Evolutionary conservation across 208 protist species (phyloP).

Genomic region (Trypanosoma mega): DNA sequence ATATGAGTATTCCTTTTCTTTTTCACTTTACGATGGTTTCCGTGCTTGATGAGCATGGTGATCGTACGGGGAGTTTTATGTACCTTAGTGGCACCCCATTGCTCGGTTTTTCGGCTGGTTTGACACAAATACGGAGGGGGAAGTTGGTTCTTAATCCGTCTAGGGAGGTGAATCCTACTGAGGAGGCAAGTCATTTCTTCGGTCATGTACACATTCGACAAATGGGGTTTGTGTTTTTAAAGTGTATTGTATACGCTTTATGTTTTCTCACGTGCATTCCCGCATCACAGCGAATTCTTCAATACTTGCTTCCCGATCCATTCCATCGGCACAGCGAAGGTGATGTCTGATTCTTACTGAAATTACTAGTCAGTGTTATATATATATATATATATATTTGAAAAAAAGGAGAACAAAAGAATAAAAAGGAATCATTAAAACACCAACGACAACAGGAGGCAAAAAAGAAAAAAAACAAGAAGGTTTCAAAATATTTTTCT

Average conservation of each 20-base stretch:
- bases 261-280: conserved; percentile 76
- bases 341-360: conserved; percentile 8
- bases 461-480: no score
- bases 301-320: conserved; percentile 65
- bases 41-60: conserved; percentile 77
- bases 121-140: conserved; percentile 53
- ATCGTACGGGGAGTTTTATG: conserved; percentile 75
- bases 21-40: conserved; percentile 84
- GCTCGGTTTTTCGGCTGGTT: conserved; percentile 67
- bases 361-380: conserved; percentile 23
- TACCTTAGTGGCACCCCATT: conserved; percentile 86
- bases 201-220: conserved; percentile 76
- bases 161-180: conserved; percentile 61
- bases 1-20: conserved; percentile 78
- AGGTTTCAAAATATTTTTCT: no score
- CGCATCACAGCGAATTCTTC: conserved; percentile 53
- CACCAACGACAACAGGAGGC: conserved; percentile 6
- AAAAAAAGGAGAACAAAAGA: not conserved
- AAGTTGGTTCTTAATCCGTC: conserved; percentile 75
- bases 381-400: conserved; percentile 10
- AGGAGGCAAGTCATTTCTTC: conserved; percentile 66
- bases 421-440: no score
- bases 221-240: conserved; percentile 75
- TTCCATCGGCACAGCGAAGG: conserved; percentile 75
- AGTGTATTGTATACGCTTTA: conserved; percentile 49